phyloP scores from a whole-genome alignment of 2,329 filamentous ascomycete genomes.

The Dactylellina parvicollis region DNA sequence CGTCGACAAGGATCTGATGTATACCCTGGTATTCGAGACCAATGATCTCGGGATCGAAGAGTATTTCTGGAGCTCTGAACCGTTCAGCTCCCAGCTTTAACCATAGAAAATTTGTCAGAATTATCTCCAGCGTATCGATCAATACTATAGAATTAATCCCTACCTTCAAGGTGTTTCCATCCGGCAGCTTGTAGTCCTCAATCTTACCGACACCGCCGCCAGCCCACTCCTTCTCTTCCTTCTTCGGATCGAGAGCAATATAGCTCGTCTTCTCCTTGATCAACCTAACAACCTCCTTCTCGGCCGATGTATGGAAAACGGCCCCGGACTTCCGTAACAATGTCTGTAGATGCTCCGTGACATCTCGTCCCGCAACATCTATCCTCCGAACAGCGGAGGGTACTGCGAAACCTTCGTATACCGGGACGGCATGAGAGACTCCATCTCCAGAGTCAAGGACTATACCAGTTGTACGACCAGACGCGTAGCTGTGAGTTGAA shows the following conservation, averaged over 20 bases:
- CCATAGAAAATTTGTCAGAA: constrained; percentile 6
- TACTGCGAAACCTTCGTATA: constrained; percentile 98
- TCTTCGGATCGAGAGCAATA: constrained; percentile 86
- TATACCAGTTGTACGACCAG: constrained; percentile 92
- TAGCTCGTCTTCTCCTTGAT: constrained; percentile 97
- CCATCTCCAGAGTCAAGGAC: constrained; percentile 95
- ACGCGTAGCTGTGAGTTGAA: constrained; percentile 70
- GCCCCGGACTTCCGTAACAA: constrained; percentile 90
- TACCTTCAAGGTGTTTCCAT: constrained; percentile 92
- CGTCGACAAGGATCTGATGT: constrained; percentile 96
- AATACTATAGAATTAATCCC: background rate
- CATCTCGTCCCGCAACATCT: constrained; percentile 93
- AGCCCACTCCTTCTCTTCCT: constrained; percentile 96
- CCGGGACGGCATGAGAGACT: constrained; percentile 94
- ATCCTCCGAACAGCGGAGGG: constrained; percentile 94
- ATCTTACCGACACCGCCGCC: constrained; percentile 79
- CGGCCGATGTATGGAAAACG: constrained; percentile 95
- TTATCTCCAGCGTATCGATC: background rate
- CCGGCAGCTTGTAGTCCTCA: constrained; percentile 87
- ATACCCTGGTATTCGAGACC: constrained; percentile 96
- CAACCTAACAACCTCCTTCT: constrained; percentile 97
- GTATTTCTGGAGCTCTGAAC: constrained; percentile 94
- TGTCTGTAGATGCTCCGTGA: constrained; percentile 93
- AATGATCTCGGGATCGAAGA: constrained; percentile 97
- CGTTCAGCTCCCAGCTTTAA: constrained; percentile 85